Percentiles rank a stretch among this genome's conserved stretches.
Conservation (phyloP, 169 alveolate species). For the Neospora caninum region DNA sequence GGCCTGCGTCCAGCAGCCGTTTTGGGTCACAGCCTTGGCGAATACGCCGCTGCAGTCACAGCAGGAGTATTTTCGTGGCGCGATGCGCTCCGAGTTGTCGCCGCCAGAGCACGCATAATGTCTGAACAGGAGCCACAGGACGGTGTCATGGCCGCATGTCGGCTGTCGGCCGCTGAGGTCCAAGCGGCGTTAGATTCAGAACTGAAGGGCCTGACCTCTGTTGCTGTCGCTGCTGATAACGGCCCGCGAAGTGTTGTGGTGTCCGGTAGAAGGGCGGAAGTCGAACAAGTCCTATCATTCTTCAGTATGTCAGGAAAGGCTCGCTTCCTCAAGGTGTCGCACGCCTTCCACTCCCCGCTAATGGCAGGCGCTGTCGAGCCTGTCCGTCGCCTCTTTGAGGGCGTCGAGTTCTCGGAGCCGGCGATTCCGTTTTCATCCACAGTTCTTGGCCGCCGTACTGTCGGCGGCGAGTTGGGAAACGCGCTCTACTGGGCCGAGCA, state of each 20-base stretch:
- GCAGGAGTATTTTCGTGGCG: conserved; percentile 71
- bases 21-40: conserved; percentile 80
- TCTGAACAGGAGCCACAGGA: conserved; percentile 10
- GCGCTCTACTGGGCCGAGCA: neutral
- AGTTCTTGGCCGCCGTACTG: neutral
- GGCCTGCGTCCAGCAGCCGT: conserved; percentile 77
- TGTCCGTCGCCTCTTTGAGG: neutral
- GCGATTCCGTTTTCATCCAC: neutral
- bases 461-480: neutral
- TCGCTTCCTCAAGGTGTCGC: conserved; percentile 51
- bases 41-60: conserved; percentile 78
- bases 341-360: conserved; percentile 57
- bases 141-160: conserved; percentile 66
- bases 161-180: conserved; percentile 33
- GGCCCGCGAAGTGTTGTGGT: conserved; percentile 76
- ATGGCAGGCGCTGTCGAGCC: conserved; percentile 53
- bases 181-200: conserved; percentile 25
- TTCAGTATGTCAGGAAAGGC: conserved; percentile 51
- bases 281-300: conserved; percentile 40
- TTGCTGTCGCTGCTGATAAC: conserved; percentile 70
- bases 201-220: conserved; percentile 38
- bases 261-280: conserved; percentile 71
- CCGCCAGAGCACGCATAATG: conserved; percentile 40
- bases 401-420: neutral
- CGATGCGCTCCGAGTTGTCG: conserved; percentile 58